A percentile compares a stretch with the other conserved stretches of the same genome.
Evolutionary conservation across 495 filamentous ascomycete genomes (phyloP).

Genomic region (Paragyromitra xinjiangensis): DNA sequence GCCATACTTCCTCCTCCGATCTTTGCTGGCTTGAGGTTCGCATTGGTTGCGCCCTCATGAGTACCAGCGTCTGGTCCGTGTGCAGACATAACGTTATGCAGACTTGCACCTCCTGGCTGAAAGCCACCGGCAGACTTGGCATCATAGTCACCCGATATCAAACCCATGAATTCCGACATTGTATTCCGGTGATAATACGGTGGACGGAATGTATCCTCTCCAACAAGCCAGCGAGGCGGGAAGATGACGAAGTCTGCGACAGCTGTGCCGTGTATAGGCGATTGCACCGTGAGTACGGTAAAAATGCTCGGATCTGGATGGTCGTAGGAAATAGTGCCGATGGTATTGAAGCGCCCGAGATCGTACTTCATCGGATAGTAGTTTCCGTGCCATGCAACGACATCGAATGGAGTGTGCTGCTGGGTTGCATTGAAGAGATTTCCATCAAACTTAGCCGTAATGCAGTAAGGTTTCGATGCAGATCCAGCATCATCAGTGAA

Average conservation of each 20-base stretch:
- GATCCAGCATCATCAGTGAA: slow-evolving; percentile 69
- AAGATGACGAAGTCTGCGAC: slow-evolving; percentile 86
- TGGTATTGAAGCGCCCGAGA: slow-evolving; percentile 78
- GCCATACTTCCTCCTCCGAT: slow-evolving; percentile 69
- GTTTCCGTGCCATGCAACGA: slow-evolving; percentile 82
- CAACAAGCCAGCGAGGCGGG: slow-evolving; percentile 81
- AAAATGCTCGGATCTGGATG: slow-evolving; percentile 85
- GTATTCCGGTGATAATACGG: slow-evolving; percentile 85
- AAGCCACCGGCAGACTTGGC: slow-evolving; percentile 71
- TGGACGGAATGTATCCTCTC: slow-evolving; percentile 79
- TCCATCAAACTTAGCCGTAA: slow-evolving; percentile 73
- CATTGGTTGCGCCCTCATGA: slow-evolving; percentile 72
- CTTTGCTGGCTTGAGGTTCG: slow-evolving; percentile 62
- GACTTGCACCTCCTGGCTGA: slow-evolving; percentile 66
- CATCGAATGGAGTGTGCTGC: slow-evolving; percentile 78
- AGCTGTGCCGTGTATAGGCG: slow-evolving; percentile 68
- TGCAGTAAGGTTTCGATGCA: slow-evolving; percentile 63
- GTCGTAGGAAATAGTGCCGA: slow-evolving; percentile 77
- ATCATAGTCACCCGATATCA: slow-evolving; percentile 74
- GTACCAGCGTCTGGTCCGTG: slow-evolving; percentile 71
- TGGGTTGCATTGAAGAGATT: slow-evolving; percentile 72
- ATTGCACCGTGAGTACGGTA: slow-evolving; percentile 79
- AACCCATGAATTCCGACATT: slow-evolving; percentile 87
- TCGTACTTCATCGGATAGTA: slow-evolving; percentile 92
- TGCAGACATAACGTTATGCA: slow-evolving; percentile 68